Conservation (phyloP, 805 yeast species). For the Barnettozyma salicaria region DNA sequence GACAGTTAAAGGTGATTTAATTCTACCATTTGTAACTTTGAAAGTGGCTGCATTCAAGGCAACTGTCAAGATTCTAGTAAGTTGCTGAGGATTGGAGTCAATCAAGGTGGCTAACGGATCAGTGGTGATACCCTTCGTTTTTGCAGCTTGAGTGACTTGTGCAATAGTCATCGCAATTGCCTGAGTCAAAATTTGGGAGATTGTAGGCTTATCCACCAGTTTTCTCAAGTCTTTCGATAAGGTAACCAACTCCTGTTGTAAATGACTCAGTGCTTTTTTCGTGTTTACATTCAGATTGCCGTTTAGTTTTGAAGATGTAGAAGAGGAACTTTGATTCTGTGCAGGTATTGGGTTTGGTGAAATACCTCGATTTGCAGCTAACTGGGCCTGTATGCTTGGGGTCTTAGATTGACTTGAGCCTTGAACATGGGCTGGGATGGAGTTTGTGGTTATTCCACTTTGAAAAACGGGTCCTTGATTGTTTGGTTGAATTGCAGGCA, state of each 20-base stretch:
- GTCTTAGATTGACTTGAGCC: conserved; percentile 10
- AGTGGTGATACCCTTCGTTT: conserved; percentile 73
- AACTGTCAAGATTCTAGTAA: conserved; percentile 70
- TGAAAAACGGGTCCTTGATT: conserved; percentile 11
- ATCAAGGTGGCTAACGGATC: conserved; percentile 73
- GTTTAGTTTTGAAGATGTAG: conserved; percentile 23
- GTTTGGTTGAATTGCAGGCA: conserved; percentile 2
- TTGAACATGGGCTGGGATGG: background rate
- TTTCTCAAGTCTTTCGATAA: conserved; percentile 67
- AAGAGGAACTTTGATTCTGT: conserved; percentile 23
- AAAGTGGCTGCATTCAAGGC: conserved; percentile 75
- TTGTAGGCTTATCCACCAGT: conserved; percentile 72
- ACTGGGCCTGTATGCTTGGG: conserved; percentile 26
- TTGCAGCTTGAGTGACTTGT: conserved; percentile 82
- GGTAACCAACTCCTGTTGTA: conserved; percentile 80
- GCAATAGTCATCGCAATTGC: conserved; percentile 92
- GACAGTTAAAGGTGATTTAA: conserved; percentile 34
- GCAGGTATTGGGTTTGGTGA: conserved; percentile 17
- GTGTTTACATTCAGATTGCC: conserved; percentile 32
- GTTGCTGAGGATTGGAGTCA: conserved; percentile 75
- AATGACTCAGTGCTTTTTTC: conserved; percentile 63
- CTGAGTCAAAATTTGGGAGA: conserved; percentile 79
- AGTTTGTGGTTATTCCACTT: background rate
- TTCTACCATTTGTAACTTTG: conserved; percentile 51
- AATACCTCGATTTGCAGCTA: conserved; percentile 31